These are phyloP conservation scores for Globisporangium okanoganense DNA, from an alignment of 352 stramenopile species.

Conservation along the genomic window DNA sequence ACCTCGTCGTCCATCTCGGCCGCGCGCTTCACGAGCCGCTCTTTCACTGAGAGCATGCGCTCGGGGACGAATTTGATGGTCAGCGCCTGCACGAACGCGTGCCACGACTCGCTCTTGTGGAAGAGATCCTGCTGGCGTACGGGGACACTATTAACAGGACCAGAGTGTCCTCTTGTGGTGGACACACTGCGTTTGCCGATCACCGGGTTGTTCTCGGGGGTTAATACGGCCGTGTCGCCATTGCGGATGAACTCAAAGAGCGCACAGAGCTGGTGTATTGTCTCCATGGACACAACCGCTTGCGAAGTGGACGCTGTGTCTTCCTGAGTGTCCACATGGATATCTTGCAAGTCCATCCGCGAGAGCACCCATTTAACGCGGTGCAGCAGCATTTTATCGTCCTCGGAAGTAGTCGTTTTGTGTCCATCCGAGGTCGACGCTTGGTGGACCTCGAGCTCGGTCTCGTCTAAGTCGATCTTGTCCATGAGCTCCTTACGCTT, in stretches of 20 bases:
- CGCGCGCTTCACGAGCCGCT: constrained; percentile 51
- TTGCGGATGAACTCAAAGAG: constrained; percentile 75
- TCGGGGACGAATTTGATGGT: constrained; percentile 68
- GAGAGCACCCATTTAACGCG: constrained; percentile 79
- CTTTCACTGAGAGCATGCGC: constrained; percentile 55
- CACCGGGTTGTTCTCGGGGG: constrained; percentile 52
- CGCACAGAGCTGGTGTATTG: constrained; percentile 61
- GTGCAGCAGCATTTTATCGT: constrained; percentile 67
- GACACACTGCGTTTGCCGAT: constrained; percentile 14
- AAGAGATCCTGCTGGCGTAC: constrained; percentile 39
- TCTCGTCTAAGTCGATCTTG: constrained; percentile 51
- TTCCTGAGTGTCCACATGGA: constrained; percentile 3
- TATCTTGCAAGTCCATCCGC: constrained; percentile 44
- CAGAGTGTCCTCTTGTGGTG: background rate
- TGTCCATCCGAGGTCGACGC: constrained; percentile 9
- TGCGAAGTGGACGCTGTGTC: background rate
- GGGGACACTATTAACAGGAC: constrained; percentile 5
- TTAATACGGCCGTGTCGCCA: constrained; percentile 38
- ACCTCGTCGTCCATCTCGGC: constrained; percentile 46
- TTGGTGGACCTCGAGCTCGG: constrained; percentile 51
- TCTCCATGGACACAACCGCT: constrained; percentile 12
- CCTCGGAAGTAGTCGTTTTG: background rate
- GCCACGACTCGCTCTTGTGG: constrained; percentile 37
- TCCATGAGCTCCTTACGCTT: constrained; percentile 46
- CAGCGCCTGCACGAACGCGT: constrained; percentile 54